Evolutionary conservation across 805 yeast genomes (phyloP), one percentile per base, ranked within the genome.

Genomic region (Millerozyma acaciae): DNA sequence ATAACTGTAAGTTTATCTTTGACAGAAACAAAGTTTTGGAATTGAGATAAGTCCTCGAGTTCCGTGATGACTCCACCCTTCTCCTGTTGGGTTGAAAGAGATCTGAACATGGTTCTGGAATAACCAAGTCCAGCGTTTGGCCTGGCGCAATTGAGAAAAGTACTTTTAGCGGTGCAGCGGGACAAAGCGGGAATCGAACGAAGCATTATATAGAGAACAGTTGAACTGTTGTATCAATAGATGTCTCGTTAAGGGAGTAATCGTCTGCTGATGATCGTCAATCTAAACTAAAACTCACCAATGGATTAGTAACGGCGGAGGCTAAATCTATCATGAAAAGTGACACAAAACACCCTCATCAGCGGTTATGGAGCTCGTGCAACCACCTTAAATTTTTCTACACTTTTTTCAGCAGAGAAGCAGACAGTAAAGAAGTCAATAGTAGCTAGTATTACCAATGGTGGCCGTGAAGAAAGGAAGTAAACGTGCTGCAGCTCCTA

Each of bases 1-100:
- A 65, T 53, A 6, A 65, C 55, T 2, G 62, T 39, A 7, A 62
- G 48, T 29, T 58, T 52, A n/a, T 56, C 54, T 23, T 26, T 28
- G 20, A 39, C 45, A 22, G 37, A 42, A 21, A 59, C 42, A 23
- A 56, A 47, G 16, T 43, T 30, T 25, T 35, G 43, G 46, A 61
- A 59, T 23, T 60, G 53, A 12, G 41, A 33, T 40, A 57, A 40
- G 34, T 50, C 53, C 7, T 42, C 31, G 21, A 63, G 33, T 36
- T 63, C 69, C 19, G 48, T 44, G 16, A 62, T 23, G 15, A 23
- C 10, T 12, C 26, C 26, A 23, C 15, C 26, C n/a, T n/a, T n/a
- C n/a, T n/a, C n/a, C n/a, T n/a, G n/a, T n/a, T n/a, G n/a, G n/a
- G n/a, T n/a, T n/a, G n/a, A n/a, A n/a, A n/a, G n/a, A n/a, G n/a